Percentiles rank a stretch among this genome's conserved stretches.
phyloP scores from a whole-genome alignment of 1,284 basidiomycete species.

The Naganishia cerealis region DNA sequence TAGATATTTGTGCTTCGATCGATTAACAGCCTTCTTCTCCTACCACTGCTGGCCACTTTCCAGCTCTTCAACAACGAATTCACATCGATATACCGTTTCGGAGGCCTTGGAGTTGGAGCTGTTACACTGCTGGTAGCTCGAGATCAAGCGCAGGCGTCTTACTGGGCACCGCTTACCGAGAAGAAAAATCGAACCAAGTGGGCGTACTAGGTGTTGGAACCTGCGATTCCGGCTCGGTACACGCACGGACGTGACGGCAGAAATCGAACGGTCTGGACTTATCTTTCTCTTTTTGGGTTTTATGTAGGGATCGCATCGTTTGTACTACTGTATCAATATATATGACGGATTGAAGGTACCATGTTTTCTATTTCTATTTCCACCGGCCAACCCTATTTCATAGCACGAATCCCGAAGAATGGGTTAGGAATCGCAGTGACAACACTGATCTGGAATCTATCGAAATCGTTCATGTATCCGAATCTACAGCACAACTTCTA shows the following conservation, averaged over 20 bases:
- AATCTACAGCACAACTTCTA: background rate
- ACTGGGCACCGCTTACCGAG: slow-evolving; percentile 32
- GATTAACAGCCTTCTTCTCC: slow-evolving; percentile 17
- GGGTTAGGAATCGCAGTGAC: background rate
- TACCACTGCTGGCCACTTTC: slow-evolving; percentile 33
- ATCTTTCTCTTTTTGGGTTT: background rate
- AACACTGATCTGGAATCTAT: no score
- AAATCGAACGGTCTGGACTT: background rate
- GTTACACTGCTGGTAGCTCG: slow-evolving; percentile 32
- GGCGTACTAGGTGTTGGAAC: slow-evolving; percentile 13
- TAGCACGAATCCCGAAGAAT: background rate
- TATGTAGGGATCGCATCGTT: background rate
- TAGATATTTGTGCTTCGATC: background rate
- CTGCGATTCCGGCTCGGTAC: background rate
- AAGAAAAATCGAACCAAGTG: slow-evolving; percentile 30
- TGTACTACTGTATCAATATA: slow-evolving; percentile 9
- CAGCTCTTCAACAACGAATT: slow-evolving; percentile 26
- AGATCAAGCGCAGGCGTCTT: slow-evolving; percentile 30
- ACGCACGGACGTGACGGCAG: background rate
- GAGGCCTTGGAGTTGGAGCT: slow-evolving; percentile 27
- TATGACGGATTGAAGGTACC: slow-evolving; percentile 9
- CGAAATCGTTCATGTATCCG: background rate
- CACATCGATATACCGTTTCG: slow-evolving; percentile 26
- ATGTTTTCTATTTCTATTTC: background rate
- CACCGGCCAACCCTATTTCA: no score